Conservation (phyloP, 345 rosid genomes). For the Rhodomyrtus tomentosa region DNA sequence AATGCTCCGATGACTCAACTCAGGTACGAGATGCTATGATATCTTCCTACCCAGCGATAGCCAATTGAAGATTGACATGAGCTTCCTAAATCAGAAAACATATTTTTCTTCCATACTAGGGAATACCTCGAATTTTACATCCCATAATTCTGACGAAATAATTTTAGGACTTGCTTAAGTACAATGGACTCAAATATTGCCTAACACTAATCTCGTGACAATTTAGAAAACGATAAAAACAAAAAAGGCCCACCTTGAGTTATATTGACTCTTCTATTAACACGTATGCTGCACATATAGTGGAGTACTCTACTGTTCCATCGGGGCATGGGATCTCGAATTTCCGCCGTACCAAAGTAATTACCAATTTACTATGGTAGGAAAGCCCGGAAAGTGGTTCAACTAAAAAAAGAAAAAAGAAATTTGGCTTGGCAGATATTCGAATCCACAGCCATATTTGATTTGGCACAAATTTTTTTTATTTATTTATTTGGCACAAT, state of each 20-base stretch:
- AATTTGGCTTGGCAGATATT: not conserved
- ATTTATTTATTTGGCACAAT: not conserved
- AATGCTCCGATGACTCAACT: too few species aligned
- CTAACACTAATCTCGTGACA: not conserved
- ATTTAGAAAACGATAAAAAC: not conserved
- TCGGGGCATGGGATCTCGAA: not conserved
- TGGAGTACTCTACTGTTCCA: not conserved
- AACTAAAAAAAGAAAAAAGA: not conserved
- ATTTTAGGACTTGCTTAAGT: too few species aligned
- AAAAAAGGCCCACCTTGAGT: not conserved
- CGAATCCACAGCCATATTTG: not conserved
- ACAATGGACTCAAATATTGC: not conserved
- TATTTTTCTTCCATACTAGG: too few species aligned
- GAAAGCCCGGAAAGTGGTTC: not conserved
- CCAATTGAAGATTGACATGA: too few species aligned
- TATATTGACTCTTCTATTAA: not conserved
- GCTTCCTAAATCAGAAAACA: too few species aligned
- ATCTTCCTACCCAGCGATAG: too few species aligned
- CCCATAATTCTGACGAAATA: too few species aligned
- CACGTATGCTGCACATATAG: too few species aligned
- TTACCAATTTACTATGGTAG: not conserved
- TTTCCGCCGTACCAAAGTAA: not conserved
- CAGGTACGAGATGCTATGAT: too few species aligned
- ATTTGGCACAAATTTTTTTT: too few species aligned
- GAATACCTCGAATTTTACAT: too few species aligned